Base-by-base conservation (phyloP, 2,329 filamentous ascomycete genomes). In the Fusarium nygamai region DNA sequence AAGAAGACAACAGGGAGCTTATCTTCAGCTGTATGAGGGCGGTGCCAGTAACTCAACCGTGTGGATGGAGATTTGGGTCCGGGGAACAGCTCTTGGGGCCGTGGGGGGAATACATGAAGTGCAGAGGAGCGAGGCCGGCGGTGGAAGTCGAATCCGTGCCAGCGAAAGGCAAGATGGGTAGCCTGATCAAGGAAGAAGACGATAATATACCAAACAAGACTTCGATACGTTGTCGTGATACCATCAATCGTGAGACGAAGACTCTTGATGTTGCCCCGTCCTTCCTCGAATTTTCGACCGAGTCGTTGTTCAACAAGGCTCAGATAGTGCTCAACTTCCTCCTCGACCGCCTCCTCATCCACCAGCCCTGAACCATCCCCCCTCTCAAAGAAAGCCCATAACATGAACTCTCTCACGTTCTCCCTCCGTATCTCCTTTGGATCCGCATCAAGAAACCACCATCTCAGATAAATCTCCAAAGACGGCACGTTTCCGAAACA, bases 241-340 rank as follows among this genome's bases (percentile, higher is more conserved):
- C 84, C 82, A 80, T 94, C 92, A n/a, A 93, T 77, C 6, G 91
- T 93, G 75, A 93, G 82, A n/a, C 91, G 86, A 70, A 94, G 80
- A 59, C 88, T 84, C 75, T 85, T 85, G 6, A 89, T 90, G 27
- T 83, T 82, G 3, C 91, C 91, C 29, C 85, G 82, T 3, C 92
- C 92, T 2, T 83, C 82, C 46, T 84, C 79, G 13, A 94, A 82
- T 27, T 80, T 81, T 39, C 83, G 81, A 8, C 87, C 88, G 9
- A 92, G 82, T 50, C 85, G 81, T 53, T 83, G 76, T 80, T 93
- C 90, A 19, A 90, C 81, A n/a, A 83, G 80, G 71, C 84, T 83
- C 31, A 92, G 76, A 65, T 85, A 87, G 34, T 80, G 80, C 19
- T 87, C 82, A n/a, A 88, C 68, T 62, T 88, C 86, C 1, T 78